A percentile compares a stretch with the other conserved stretches of the same genome.
These are phyloP conservation scores for Microstroma glucosiphilum DNA, from an alignment of 1,284 basidiomycete genomes.

Conservation along the genomic window DNA sequence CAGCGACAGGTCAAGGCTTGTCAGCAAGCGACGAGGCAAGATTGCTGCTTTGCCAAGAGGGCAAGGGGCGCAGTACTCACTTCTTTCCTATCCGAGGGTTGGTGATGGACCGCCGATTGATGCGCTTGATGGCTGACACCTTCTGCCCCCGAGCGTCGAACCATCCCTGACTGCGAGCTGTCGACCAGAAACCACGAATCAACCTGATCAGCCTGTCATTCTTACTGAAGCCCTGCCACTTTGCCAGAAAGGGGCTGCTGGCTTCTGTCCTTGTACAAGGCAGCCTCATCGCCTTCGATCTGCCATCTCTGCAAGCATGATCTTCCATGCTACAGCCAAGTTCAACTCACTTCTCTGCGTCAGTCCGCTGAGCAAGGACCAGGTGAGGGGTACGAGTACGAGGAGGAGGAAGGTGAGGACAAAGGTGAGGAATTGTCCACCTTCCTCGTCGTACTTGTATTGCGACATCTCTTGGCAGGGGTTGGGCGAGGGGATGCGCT, in stretches of 20 bases:
- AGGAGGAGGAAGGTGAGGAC: conserved; percentile 46
- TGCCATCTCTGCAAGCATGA: no score
- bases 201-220: no score
- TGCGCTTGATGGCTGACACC: conserved; percentile 24
- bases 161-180: conserved; percentile 26
- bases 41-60: not conserved
- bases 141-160: conserved; percentile 45
- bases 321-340: no score
- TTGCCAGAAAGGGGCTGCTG: not conserved
- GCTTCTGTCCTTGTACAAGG: conserved; percentile 2
- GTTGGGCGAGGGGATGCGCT: not conserved
- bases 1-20: conserved; percentile 10
- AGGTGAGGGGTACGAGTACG: conserved; percentile 45
- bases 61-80: conserved; percentile 8
- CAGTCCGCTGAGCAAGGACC: conserved; percentile 23
- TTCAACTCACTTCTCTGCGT: not conserved
- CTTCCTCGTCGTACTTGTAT: conserved; percentile 51
- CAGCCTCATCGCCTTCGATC: no score
- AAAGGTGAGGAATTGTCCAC: conserved; percentile 49
- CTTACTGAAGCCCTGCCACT: no score
- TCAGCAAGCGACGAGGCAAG: not conserved
- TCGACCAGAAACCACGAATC: not conserved
- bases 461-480: conserved; percentile 32
- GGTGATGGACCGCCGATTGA: conserved; percentile 24
- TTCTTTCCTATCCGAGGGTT: conserved; percentile 32